Conservation (phyloP, 2,329 filamentous ascomycete genomes). For the Sphaerulina populicola region DNA sequence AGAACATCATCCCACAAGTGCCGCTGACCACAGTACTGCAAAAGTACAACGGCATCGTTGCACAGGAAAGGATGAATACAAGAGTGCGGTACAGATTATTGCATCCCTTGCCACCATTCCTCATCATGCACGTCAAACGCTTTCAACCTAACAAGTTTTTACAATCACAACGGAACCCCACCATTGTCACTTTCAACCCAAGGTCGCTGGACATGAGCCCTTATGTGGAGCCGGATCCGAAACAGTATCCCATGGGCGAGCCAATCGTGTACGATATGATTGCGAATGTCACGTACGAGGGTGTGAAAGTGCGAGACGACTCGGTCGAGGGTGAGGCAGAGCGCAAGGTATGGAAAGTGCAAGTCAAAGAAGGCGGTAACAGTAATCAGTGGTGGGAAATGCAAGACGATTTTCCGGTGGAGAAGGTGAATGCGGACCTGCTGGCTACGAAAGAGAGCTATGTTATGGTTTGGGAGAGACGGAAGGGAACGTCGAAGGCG, state of each 20-base stretch:
- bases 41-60: conserved; percentile 84
- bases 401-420: conserved; percentile 79
- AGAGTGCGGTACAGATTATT: conserved; percentile 81
- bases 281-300: conserved; percentile 87
- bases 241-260: conserved; percentile 61
- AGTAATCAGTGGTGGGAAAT: conserved; percentile 84
- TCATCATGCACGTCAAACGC: conserved; percentile 92
- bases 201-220: conserved; percentile 77
- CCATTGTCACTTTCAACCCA: conserved; percentile 92
- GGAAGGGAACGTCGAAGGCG: conserved; percentile 38
- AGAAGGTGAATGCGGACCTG: conserved; percentile 79
- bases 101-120: conserved; percentile 82
- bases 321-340: conserved; percentile 82
- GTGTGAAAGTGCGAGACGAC: conserved; percentile 66
- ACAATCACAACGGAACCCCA: conserved; percentile 79
- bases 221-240: conserved; percentile 81
- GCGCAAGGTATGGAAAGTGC: conserved; percentile 91
- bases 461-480: conserved; percentile 89
- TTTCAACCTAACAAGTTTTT: conserved; percentile 97
- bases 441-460: conserved; percentile 91
- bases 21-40: conserved; percentile 72
- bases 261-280: conserved; percentile 93
- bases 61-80: conserved; percentile 82
- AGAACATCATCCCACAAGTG: conserved; percentile 92
- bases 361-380: conserved; percentile 59